A percentile compares a stretch with the other conserved stretches of the same genome.
Conservation (phyloP, 1,284 basidiomycete species). For the Termitomyces sp. region DNA sequence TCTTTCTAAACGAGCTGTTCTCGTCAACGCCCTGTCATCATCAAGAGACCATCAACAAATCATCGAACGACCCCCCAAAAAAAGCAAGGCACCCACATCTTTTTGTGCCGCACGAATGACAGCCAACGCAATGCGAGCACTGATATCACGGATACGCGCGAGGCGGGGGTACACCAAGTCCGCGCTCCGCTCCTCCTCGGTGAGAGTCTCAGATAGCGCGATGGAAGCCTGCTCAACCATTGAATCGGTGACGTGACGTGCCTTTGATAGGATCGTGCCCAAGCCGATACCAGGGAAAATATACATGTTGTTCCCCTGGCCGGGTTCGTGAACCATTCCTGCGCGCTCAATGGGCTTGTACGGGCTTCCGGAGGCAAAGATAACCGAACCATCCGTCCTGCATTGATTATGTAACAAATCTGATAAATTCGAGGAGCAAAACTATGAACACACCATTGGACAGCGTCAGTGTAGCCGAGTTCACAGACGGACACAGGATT, state of each 20-base stretch:
- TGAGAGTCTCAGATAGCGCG: constrained; percentile 61
- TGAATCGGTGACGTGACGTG: constrained; percentile 52
- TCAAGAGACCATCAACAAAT: not conserved
- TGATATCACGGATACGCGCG: constrained; percentile 64
- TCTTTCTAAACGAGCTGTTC: constrained; percentile 39
- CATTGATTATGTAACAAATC: constrained; percentile 3
- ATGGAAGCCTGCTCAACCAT: constrained; percentile 60
- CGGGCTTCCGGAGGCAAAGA: constrained; percentile 81
- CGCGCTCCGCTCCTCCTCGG: constrained; percentile 49
- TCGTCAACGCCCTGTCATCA: constrained; percentile 39
- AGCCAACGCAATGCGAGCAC: constrained; percentile 53
- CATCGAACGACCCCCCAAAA: not conserved
- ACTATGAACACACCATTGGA: constrained; percentile 46
- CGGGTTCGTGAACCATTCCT: constrained; percentile 58
- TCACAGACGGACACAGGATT: constrained; percentile 74
- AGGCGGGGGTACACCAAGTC: constrained; percentile 62
- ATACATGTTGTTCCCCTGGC: constrained; percentile 81
- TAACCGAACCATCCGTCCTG: constrained; percentile 58
- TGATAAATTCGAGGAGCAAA: not conserved
- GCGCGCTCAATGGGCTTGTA: constrained; percentile 56
- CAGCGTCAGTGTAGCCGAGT: constrained; percentile 67
- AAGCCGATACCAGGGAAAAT: constrained; percentile 65
- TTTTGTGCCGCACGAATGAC: constrained; percentile 63
- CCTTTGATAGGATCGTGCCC: constrained; percentile 59
- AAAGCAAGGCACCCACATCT: constrained; percentile 36